A percentile compares a stretch with the other conserved stretches of the same genome.
phyloP scores from a whole-genome alignment of 345 rosid species.

The Eucalyptus leucophloia region DNA sequence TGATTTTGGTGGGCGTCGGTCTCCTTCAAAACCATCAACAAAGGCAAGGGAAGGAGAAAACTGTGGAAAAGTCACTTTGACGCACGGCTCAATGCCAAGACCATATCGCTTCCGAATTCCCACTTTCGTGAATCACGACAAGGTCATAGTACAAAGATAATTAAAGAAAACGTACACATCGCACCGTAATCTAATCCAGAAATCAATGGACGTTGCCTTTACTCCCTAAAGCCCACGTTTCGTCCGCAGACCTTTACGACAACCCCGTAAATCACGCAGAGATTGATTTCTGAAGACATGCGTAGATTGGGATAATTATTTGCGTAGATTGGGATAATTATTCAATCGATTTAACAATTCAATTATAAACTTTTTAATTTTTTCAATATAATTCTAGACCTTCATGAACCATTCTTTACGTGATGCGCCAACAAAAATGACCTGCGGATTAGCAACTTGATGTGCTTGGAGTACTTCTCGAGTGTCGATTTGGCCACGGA shows the following conservation, averaged over 20 bases:
- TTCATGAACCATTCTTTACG: neutral
- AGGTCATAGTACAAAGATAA: neutral
- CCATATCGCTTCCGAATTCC: neutral
- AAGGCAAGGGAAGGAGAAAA: neutral
- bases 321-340: no score
- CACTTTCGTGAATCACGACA: neutral
- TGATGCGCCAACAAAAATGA: fast-evolving
- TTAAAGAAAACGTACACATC: neutral
- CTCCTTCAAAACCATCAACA: neutral
- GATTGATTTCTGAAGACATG: neutral
- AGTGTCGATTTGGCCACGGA: neutral
- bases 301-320: no score
- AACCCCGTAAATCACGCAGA: neutral
- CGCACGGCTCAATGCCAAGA: neutral
- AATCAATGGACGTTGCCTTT: neutral
- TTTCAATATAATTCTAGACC: neutral
- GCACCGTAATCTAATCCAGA: neutral
- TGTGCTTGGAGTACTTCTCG: neutral
- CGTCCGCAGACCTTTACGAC: neutral
- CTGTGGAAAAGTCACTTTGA: neutral
- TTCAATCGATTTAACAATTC: no score
- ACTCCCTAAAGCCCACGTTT: neutral
- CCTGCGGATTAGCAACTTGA: neutral
- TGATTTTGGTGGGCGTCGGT: neutral
- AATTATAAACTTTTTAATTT: no score